Base-by-base conservation (phyloP, 2,329 filamentous ascomycete species). In the Xylariaceae sp. region DNA sequence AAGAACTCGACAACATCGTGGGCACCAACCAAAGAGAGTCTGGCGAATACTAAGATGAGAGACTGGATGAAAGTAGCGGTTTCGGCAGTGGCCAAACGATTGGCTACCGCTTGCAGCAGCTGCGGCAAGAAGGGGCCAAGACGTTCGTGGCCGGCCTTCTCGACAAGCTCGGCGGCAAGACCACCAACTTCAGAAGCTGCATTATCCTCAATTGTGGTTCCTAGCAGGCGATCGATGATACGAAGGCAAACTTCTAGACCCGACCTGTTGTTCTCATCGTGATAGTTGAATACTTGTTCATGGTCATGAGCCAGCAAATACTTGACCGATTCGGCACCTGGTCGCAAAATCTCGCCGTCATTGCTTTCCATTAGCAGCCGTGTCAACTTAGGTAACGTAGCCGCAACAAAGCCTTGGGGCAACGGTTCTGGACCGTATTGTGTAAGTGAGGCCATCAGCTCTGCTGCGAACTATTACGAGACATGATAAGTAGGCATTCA, bases 151-250 rank as follows among this genome's bases (percentile, higher is more conserved):
- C 95, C 95, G 48, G 94, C 95, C 76, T 95, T 96, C 75, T 98
- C 94, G 1, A 99, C 95, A 24, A 99, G 81, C 74, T 96, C 93
- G 1, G 94, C 94, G 4, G 95, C 95, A 63, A 99, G 84, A 14
- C 92, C 92, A 65, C 95, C 95, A 39, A 99, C 93, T 76, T 99
- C 94, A n/a, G 92, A 91, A 4, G 94, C 95, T 16, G 92, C 91
- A 68, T 94, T 92, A 69, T 99, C 95, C 68, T 96, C 90, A n/a
- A 98, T 88, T 1, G 83, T 77, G 1, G 91, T 89, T 3, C 90
- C 88, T 26, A 99, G 83, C 4, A 99, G 83, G 44, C 94, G 90
- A 72, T 97, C 95, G 61, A 99, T 92, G 66, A 99, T 95, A 63
- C 92, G 86, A 44, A 99, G 83, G 56, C 92, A 91, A 26, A 96